Evolutionary conservation across 2,329 filamentous ascomycete species (phyloP).

Genomic region (Karstenula rhodostoma): DNA sequence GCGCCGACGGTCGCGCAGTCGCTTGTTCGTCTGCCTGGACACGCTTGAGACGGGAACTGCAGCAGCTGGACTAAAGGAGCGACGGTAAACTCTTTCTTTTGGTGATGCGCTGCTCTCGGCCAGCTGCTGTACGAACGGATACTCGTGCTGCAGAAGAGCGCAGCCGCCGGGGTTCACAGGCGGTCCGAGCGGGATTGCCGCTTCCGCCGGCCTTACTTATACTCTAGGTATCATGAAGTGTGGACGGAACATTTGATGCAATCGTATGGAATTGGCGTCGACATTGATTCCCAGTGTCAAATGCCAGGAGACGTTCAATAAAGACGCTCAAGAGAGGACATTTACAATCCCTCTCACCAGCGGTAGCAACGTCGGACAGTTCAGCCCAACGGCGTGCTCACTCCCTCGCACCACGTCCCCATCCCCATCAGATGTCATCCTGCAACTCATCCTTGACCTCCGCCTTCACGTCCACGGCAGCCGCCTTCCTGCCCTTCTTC

Average conservation of each 20-base stretch:
- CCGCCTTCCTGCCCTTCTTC: conserved; percentile 2
- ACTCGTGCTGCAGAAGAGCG: conserved; percentile 15
- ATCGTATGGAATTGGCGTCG: neutral
- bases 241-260: neutral
- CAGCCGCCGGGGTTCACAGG: conserved; percentile 15
- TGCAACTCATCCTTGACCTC: neutral
- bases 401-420: neutral
- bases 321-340: too few relatives aligned
- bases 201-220: conserved; percentile 9
- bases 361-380: neutral
- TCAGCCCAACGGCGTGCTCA: neutral
- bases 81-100: neutral
- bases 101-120: conserved; percentile 10
- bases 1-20: neutral
- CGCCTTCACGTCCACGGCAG: neutral
- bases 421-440: neutral
- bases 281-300: neutral
- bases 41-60: neutral
- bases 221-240: too few relatives aligned
- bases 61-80: neutral
- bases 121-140: neutral
- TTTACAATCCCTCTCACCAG: neutral
- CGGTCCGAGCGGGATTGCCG: conserved; percentile 15
- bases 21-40: neutral
- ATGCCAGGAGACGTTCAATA: too few relatives aligned